Conservation (phyloP, 192 early-diverging fungal genomes). For the Glomus cerebriforme region DNA sequence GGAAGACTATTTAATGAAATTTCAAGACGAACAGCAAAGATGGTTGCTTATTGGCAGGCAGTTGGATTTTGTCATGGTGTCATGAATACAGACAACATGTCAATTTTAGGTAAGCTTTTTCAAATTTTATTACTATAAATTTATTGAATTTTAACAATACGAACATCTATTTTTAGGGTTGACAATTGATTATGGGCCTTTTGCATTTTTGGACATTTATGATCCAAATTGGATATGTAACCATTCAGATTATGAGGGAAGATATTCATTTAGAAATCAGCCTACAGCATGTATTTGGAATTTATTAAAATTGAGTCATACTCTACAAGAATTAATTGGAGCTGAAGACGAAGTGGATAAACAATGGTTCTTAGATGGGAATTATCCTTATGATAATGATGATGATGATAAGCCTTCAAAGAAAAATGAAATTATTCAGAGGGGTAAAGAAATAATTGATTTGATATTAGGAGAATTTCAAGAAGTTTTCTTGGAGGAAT, state of each 20-base stretch:
- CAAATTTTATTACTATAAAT: neutral
- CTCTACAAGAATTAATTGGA: constrained; percentile 67
- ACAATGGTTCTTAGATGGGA: constrained; percentile 34
- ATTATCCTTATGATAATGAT: constrained; percentile 3
- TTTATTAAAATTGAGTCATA: constrained; percentile 65
- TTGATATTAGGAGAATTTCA: constrained; percentile 56
- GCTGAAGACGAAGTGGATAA: constrained; percentile 53
- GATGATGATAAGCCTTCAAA: constrained; percentile 32
- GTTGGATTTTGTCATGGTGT: constrained; percentile 84
- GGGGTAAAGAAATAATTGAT: constrained; percentile 49
- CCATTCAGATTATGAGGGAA: constrained; percentile 72
- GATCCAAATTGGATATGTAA: constrained; percentile 82
- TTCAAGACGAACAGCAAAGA: constrained; percentile 62
- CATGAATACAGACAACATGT: constrained; percentile 95
- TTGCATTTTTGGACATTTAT: constrained; percentile 80
- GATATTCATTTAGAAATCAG: constrained; percentile 78
- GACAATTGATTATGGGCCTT: constrained; percentile 90
- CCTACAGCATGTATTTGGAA: constrained; percentile 85
- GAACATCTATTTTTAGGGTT: constrained; percentile 45
- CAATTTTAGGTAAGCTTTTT: constrained; percentile 46
- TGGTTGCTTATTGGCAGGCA: constrained; percentile 80
- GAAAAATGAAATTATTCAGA: constrained; percentile 36
- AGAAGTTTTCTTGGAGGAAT: constrained; percentile 50
- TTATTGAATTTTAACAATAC: neutral
- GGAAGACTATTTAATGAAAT: constrained; percentile 58